Percentiles rank a stretch among this genome's conserved stretches.
Conservation (phyloP, 1,284 basidiomycete genomes). For the Leucoagaricus sp. region DNA sequence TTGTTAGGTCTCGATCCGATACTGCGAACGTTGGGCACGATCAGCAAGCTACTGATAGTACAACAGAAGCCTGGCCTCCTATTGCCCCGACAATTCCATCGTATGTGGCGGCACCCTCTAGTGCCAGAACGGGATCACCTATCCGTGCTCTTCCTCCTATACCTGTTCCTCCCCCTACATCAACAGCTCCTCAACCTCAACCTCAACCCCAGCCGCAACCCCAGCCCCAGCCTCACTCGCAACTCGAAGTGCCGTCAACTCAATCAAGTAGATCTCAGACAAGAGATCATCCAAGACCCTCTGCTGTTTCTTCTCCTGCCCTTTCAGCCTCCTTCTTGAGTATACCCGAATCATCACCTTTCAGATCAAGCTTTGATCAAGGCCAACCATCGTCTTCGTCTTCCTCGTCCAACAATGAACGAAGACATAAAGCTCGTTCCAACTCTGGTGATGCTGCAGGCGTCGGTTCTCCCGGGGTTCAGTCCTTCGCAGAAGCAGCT, state of each 20-base stretch:
- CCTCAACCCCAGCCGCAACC: neutral
- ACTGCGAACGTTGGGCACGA: conserved; percentile 6
- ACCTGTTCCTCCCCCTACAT: neutral
- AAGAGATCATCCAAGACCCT: neutral
- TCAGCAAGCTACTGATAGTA: neutral
- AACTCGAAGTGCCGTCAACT: neutral
- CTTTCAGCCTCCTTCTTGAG: conserved; percentile 2
- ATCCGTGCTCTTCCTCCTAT: conserved; percentile 15
- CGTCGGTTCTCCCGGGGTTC: neutral
- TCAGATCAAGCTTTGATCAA: neutral
- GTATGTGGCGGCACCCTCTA: neutral
- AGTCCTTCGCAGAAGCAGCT: conserved; percentile 14
- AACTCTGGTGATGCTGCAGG: conserved; percentile 6
- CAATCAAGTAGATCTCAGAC: neutral
- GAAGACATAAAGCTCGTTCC: conserved; percentile 1
- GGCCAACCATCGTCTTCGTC: neutral
- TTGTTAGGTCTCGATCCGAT: neutral
- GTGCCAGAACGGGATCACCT: neutral
- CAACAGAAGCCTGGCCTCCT: neutral
- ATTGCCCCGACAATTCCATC: neutral
- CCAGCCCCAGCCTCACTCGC: neutral
- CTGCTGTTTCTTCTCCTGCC: neutral
- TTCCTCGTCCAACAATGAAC: neutral
- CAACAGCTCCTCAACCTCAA: neutral
- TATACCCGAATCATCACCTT: neutral